These are phyloP conservation scores for Penicillium ucsense DNA, from an alignment of 495 filamentous ascomycete genomes.

Conservation along the genomic window DNA sequence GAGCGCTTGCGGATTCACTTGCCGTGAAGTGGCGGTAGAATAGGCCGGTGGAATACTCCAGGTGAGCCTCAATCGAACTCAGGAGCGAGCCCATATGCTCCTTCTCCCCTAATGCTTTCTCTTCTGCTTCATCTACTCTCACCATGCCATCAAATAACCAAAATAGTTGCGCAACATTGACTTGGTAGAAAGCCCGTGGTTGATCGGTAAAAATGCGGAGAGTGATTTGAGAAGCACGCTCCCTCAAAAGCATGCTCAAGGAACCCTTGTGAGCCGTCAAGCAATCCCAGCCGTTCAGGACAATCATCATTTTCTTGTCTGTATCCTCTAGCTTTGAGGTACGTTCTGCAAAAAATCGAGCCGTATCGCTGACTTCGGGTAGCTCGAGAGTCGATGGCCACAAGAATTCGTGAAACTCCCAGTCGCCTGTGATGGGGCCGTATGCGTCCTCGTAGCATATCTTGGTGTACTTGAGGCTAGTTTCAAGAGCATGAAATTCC, in stretches of 20 bases:
- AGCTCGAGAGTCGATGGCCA: not conserved
- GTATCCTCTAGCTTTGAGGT: not conserved
- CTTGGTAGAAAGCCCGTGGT: not conserved
- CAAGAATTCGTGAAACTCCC: not conserved
- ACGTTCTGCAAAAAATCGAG: not conserved
- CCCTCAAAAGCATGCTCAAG: not conserved
- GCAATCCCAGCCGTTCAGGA: slow-evolving; percentile 1
- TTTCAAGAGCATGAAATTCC: not conserved
- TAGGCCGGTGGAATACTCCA: not conserved
- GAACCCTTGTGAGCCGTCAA: not conserved
- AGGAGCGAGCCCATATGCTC: not conserved
- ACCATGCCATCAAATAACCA: not conserved
- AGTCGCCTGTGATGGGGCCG: not conserved
- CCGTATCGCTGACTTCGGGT: not conserved
- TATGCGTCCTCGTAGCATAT: not conserved
- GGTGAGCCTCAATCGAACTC: not conserved
- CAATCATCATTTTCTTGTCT: not conserved
- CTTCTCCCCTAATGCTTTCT: too few relatives aligned
- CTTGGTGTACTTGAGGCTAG: not conserved
- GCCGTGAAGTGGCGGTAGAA: not conserved
- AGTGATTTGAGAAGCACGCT: not conserved
- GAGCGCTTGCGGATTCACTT: not conserved
- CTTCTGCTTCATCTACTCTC: too few relatives aligned
- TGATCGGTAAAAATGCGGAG: not conserved
- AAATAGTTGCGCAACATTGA: not conserved